phyloP scores from a whole-genome alignment of 495 filamentous ascomycete genomes.

The Talaromyces ruber region DNA sequence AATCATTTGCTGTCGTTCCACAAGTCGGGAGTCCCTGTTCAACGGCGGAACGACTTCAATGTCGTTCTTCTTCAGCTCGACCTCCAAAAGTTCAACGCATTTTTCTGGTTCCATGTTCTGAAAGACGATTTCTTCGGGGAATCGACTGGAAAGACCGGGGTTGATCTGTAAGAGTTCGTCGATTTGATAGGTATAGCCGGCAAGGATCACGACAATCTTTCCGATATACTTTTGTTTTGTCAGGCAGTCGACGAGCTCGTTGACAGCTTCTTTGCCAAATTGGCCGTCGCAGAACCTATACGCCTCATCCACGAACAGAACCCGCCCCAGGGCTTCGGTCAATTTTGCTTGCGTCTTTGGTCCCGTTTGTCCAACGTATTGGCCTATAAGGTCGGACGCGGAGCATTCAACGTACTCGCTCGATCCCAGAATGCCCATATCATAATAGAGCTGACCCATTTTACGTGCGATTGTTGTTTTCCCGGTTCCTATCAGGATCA shows the following conservation, averaged over 20 bases:
- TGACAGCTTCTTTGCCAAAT: conserved; percentile 63
- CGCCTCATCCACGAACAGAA: conserved; percentile 57
- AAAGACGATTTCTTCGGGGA: conserved; percentile 42
- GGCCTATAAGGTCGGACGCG: conserved; percentile 52
- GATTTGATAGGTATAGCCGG: conserved; percentile 66
- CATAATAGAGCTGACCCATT: too few species aligned
- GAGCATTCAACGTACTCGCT: too few species aligned
- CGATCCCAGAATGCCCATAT: too few species aligned
- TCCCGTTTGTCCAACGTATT: conserved; percentile 43
- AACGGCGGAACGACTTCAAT: conserved; percentile 7
- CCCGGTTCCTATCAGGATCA: too few species aligned
- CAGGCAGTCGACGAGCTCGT: conserved; percentile 62
- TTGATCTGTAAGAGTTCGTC: conserved; percentile 55
- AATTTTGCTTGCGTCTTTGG: conserved; percentile 33
- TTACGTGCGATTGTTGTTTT: too few species aligned
- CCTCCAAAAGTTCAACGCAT: conserved; percentile 31
- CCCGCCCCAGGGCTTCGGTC: conserved; percentile 43
- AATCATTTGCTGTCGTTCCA: conserved; percentile 16
- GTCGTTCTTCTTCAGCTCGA: conserved; percentile 14
- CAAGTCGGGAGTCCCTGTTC: conserved; percentile 5
- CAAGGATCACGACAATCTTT: conserved; percentile 66
- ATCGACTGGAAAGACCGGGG: conserved; percentile 42
- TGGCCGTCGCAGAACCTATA: conserved; percentile 45
- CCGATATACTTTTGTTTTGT: conserved; percentile 53
- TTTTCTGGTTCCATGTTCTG: conserved; percentile 23